Base-by-base conservation (phyloP, 192 early-diverging fungal genomes). In the Entomortierella lignicola region DNA sequence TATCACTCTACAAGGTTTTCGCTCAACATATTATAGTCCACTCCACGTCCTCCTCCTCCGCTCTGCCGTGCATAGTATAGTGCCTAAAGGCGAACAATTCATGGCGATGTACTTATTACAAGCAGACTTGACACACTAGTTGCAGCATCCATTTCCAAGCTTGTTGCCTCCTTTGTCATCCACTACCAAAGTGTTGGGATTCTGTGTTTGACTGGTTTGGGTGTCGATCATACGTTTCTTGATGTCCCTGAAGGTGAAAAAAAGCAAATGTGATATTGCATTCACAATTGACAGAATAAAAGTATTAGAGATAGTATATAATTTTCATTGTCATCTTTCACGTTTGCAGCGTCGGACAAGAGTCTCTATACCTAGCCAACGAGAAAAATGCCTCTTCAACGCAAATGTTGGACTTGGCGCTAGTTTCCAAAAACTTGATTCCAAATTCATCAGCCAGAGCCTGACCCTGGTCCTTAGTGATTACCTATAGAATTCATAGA, bases 201-300 rank as follows among this genome's bases (percentile, higher is more conserved):
- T 81, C 63, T 82, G 81, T 50, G 64, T 70, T 34, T 75, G 72
- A 63, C 66, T 74, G 47, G 69, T 64, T 62, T 82, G 81, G 37
- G 94, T 93, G 81, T 99, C 97, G 71, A 99, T 97, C 74, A 99
- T 86, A 37, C 97, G 93, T 87, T 95, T 97, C 85, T 99, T 99
- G 88, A 99, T 98, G 72, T 99, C 97, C 70, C 95, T 95, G 43
- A 73, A 8, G 8, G 41, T 21, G 20, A 15, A 15, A 12, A 13
- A 25, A 13, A 71, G 10, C 20, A 66, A 74, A n/a, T n/a, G n/a
- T n/a, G n/a, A n/a, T n/a, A n/a, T n/a, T n/a, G n/a, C n/a, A 64
- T 29, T 11, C 44, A 37, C 6, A 59, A 44, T 25, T 31, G n/a
- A n/a, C 20, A 18, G 25, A 52, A 54, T 10, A 17, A 25, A 4